phyloP scores from a whole-genome alignment of 139 green algal species.

The Chlamydomonas urium region DNA sequence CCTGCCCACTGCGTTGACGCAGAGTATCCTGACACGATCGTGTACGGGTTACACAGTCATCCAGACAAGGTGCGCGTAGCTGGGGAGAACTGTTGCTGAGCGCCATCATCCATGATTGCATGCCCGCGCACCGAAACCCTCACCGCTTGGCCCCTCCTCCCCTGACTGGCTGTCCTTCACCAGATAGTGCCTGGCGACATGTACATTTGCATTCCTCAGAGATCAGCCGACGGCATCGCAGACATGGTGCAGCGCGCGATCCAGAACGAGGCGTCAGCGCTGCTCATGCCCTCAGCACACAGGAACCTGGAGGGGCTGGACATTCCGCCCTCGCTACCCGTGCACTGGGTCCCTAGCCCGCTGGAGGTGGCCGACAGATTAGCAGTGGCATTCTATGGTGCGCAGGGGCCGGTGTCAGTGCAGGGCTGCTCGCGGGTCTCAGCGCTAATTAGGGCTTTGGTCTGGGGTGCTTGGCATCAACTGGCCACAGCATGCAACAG shows the following conservation, averaged over 20 bases:
- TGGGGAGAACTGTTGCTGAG: too few relatives aligned
- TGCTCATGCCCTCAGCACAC: too few relatives aligned
- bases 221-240: constrained; percentile 1
- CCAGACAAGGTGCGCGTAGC: constrained; percentile 13
- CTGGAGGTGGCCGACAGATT: constrained; percentile 34
- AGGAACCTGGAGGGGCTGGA: too few relatives aligned
- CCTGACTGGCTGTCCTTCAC: background rate
- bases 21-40: constrained; percentile 17
- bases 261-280: constrained; percentile 19
- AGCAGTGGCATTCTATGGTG: constrained; percentile 64
- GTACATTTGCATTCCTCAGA: constrained; percentile 12
- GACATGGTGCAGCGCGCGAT: constrained; percentile 16
- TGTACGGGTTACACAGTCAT: constrained; percentile 33
- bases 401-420: background rate
- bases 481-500: too few relatives aligned
- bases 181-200: constrained; percentile 1
- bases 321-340: too few relatives aligned
- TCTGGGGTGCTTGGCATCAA: too few relatives aligned
- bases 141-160: too few relatives aligned
- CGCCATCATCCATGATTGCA: too few relatives aligned
- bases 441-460: too few relatives aligned
- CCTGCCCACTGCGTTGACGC: too few relatives aligned
- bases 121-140: too few relatives aligned
- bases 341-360: constrained; percentile 36
- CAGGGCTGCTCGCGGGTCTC: too few relatives aligned